Evolutionary conservation across 2,329 filamentous ascomycete genomes (phyloP), one percentile per base, ranked within the genome.

Genomic region (Calonectria multiphialidica): DNA sequence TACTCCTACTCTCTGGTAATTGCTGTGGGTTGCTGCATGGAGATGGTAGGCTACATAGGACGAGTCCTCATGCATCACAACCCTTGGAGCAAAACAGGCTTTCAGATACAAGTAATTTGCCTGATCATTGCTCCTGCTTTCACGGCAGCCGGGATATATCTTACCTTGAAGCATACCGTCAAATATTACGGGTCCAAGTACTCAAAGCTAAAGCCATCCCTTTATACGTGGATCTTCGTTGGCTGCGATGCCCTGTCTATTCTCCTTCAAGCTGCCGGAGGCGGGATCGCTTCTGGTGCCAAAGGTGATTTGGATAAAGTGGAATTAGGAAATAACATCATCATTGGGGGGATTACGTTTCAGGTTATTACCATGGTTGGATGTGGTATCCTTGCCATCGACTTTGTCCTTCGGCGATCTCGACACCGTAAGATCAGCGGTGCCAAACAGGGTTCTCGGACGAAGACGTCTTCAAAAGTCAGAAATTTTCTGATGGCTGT

Each of bases 121-220:
- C 79, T 88, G 0, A 81, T 87, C 16, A 77, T 88, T 6, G 83
- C 81, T 0, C 86, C 86, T 0, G 84, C 84, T 0, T 83, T 88
- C 57, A 78, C 86, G 5, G 85, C 86, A 1, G 86, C 86, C 7
- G 84, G 84, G 30, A 85, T 87, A 53, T 88, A 87, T 50, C 78
- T 88, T 23, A 87, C 85, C 0, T 80, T 87, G 33, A 87, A 87
- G 75, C 85, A 87, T 75, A 80, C 87, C 9, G 83, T 87, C 44
- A 72, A 86, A 8, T 83, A 84, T 75, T 84, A 85, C 44, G 86
- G 86, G 1, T 78, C 82, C 0, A 79, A 84, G 45, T 81, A 82
- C 72, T 87, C 84, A 0, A 77, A 83, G 1, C 75, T 88, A 33
- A 81, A 79, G 28, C 86, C 88, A 0, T 79, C 76, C 6, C 81